Percentiles rank a stretch among this genome's conserved stretches.
Conservation (phyloP, 31 red algal genomes). For the Odonthalia washingtoniensis region DNA sequence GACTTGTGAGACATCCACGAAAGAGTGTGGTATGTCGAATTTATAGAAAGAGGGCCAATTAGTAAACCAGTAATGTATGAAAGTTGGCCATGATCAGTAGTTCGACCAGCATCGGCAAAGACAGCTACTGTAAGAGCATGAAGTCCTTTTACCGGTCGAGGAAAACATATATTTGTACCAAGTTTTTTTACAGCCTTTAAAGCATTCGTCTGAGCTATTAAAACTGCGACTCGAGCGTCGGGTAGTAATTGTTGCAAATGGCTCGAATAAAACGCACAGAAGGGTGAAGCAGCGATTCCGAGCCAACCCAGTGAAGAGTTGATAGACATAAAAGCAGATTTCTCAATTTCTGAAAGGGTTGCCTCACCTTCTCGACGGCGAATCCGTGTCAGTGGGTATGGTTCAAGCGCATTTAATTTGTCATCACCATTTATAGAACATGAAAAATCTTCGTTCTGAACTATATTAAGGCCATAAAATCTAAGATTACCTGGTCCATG, state of each 20-base stretch:
- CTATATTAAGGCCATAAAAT: background rate
- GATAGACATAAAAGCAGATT: no score
- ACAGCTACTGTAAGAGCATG: background rate
- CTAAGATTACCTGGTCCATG: background rate
- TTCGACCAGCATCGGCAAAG: background rate
- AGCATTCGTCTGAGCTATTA: background rate
- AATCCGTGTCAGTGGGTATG: background rate
- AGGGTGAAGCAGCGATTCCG: slow-evolving; percentile 8
- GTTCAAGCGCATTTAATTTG: background rate
- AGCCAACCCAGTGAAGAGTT: slow-evolving; percentile 18
- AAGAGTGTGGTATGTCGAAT: background rate
- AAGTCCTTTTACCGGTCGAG: background rate
- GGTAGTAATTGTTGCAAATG: background rate
- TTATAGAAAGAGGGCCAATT: background rate
- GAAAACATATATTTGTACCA: background rate
- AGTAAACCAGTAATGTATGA: background rate
- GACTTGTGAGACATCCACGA: background rate
- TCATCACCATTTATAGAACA: background rate
- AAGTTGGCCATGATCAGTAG: background rate
- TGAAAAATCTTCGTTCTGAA: no score
- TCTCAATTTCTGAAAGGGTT: background rate
- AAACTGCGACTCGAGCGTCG: background rate
- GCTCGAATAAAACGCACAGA: slow-evolving; percentile 16
- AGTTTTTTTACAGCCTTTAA: background rate
- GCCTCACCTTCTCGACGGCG: background rate